These are phyloP conservation scores for Triangularia verruculosa DNA, from an alignment of 2,329 filamentous ascomycete genomes.

Conservation along the genomic window DNA sequence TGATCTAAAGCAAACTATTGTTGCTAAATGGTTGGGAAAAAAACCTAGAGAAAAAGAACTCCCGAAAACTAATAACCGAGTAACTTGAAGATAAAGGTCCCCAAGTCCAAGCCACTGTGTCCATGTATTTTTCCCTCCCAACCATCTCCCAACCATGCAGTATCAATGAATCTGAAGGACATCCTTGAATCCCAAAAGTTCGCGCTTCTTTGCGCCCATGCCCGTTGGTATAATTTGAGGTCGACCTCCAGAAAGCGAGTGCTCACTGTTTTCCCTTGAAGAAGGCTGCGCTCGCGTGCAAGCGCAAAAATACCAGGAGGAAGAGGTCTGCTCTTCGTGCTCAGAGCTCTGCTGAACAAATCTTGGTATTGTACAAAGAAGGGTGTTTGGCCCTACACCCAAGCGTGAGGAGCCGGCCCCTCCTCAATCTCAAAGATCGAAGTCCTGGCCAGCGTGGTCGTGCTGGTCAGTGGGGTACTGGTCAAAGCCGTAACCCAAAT, in stretches of 20 bases:
- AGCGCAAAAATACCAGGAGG: not conserved
- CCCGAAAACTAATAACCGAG: not conserved
- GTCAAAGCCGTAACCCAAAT: conserved; percentile 18
- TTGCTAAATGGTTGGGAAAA: not conserved
- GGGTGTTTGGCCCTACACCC: not conserved
- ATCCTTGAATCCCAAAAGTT: not conserved
- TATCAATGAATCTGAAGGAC: not conserved
- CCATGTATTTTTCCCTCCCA: not conserved
- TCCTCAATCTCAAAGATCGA: conserved; percentile 20
- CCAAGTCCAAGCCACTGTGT: not conserved
- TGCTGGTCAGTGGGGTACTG: conserved; percentile 20
- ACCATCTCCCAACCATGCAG: not conserved
- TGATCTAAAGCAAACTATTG: not conserved
- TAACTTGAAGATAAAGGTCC: not conserved
- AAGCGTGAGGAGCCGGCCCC: not conserved
- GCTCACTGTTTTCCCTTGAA: not conserved
- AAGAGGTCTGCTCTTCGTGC: not conserved
- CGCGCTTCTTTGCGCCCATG: not conserved
- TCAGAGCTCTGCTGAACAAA: not conserved
- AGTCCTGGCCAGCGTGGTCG: conserved; percentile 19
- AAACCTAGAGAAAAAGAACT: not conserved
- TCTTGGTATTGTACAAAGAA: not conserved
- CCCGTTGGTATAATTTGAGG: not conserved
- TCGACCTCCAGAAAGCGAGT: not conserved
- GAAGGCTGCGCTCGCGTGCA: not conserved